Conservation (phyloP, 192 early-diverging fungal genomes). For the Coemansia sp. region DNA sequence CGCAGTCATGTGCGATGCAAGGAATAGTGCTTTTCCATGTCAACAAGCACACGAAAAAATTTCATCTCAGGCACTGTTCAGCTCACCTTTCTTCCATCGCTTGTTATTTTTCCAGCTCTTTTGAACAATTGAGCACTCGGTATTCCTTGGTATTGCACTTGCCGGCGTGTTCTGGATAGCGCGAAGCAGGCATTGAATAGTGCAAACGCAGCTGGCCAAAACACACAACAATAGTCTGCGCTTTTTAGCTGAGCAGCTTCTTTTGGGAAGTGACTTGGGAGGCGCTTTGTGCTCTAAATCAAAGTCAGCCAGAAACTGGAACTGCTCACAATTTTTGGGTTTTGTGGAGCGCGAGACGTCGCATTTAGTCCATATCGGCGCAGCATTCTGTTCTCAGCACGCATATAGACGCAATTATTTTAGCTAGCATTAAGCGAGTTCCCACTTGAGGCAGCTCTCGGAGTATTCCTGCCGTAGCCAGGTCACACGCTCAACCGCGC, state of each 20-base stretch:
- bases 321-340: neutral
- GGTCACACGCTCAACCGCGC: neutral
- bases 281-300: neutral
- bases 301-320: neutral
- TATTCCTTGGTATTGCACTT: neutral
- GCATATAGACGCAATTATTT: neutral
- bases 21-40: slow-evolving; percentile 3
- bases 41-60: neutral
- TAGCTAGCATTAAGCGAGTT: neutral
- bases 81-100: neutral
- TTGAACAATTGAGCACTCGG: neutral
- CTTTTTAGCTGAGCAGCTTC: neutral
- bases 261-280: neutral
- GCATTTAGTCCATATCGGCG: neutral
- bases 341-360: neutral
- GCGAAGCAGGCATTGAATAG: neutral
- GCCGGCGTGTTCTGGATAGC: neutral
- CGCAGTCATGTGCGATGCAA: neutral
- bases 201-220: neutral
- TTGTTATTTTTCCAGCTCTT: slow-evolving; percentile 5
- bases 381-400: neutral
- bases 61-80: neutral
- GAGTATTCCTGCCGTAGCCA: neutral
- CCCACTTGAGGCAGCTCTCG: neutral
- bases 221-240: neutral